These are phyloP conservation scores for Citropsis articulata DNA, from an alignment of 345 rosid genomes.

Conservation along the genomic window DNA sequence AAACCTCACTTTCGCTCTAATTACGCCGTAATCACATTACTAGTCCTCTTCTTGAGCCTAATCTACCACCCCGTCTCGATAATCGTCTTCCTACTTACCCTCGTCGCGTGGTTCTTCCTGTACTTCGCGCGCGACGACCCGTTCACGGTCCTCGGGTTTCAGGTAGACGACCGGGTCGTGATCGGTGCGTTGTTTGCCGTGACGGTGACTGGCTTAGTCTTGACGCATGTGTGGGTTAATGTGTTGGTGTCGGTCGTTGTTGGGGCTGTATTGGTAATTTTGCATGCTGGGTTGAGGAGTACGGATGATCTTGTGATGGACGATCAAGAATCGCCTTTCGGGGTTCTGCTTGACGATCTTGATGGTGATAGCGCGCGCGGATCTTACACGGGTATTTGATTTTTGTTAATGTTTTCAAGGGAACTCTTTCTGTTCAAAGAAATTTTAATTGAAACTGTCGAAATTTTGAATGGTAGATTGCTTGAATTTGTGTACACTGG, in stretches of 20 bases:
- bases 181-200: constrained; percentile 34
- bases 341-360: constrained; percentile 43
- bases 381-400: constrained; percentile 42
- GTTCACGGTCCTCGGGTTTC: constrained; percentile 32
- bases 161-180: constrained; percentile 42
- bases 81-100: constrained; percentile 42
- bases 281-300: constrained; percentile 55
- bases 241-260: constrained; percentile 36
- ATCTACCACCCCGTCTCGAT: constrained; percentile 55
- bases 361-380: constrained; percentile 41
- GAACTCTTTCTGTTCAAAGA: neutral
- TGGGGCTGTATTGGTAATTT: constrained; percentile 33
- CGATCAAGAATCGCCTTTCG: constrained; percentile 58
- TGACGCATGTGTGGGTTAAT: constrained; percentile 51
- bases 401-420: neutral
- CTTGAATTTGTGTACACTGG: neutral
- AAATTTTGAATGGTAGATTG: neutral
- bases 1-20: constrained; percentile 57
- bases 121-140: constrained; percentile 68
- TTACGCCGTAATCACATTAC: constrained; percentile 38
- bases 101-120: constrained; percentile 61
- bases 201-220: constrained; percentile 34
- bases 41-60: constrained; percentile 44
- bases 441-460: neutral
- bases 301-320: constrained; percentile 69